Evolutionary conservation across 1,284 basidiomycete species (phyloP), one percentile per base, ranked within the genome.

Genomic region (Sanghuangporus weigelae): DNA sequence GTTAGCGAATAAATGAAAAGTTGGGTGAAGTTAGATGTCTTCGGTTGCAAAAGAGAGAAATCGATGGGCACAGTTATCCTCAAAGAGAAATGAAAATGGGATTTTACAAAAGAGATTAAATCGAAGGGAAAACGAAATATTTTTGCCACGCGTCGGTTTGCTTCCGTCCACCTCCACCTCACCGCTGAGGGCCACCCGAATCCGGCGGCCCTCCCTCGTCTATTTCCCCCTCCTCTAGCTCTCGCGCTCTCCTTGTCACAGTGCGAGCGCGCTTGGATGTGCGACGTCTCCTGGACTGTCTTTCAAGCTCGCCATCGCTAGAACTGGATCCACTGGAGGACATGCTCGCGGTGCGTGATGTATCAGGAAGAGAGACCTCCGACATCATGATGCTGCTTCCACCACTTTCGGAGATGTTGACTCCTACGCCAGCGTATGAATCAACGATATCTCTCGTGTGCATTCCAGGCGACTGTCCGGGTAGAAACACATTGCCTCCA

Each of bases 171-270:
- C 38, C 2, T 39, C 50, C 26, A 39, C 38, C 2, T 54, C 38
- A 53, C 51, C 51, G 38, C 23, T 54, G n/a, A 36, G 38, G 50
- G 40, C 23, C 31, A 38, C 53, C 19, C 21, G 44, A n/a, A 36
- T 51, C 38, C 35, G 57, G 48, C 14, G 42, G 31, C 14, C 58
- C 35, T 11, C 36, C 36, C 58, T 60, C 58, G 36, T 21, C 48
- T 21, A 60, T 60, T 38, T 60, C 58, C 19, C 59, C 51, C 26
- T 63, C 62, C 48, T 63, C 63, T 2, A 56, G 46, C 38, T 64
- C 63, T n/a, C 51, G 44, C n/a, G 21, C 60, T 39, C 12, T 53
- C n/a, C 49, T 64, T 3, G 3, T 50, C 40, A 16, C 44, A 14
- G 31, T 44, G 19, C 51, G 46, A 21, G 39, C 35, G 16, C 59